These are phyloP conservation scores for Dothidotthia symphoricarpi DNA, from an alignment of 2,329 filamentous ascomycete genomes.

Conservation along the genomic window DNA sequence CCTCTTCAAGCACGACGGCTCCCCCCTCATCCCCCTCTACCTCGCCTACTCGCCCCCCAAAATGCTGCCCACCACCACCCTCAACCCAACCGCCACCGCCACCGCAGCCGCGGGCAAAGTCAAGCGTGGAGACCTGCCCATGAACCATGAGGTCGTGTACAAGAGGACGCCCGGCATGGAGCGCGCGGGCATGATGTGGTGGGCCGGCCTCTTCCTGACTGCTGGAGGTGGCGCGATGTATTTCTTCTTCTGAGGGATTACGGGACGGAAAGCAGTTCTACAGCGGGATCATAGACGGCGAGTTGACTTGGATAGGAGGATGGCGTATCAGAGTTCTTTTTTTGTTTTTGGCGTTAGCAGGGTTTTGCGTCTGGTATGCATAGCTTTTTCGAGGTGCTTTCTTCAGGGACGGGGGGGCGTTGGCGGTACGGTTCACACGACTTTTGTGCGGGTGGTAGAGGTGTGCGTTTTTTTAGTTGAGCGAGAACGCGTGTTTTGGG, in stretches of 20 bases:
- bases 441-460: too few species aligned
- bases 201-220: conserved; percentile 51
- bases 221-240: conserved; percentile 51
- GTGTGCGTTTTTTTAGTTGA: too few species aligned
- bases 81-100: conserved; percentile 55
- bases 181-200: conserved; percentile 51
- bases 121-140: conserved; percentile 40
- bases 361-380: too few species aligned
- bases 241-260: conserved; percentile 40
- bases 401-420: too few species aligned
- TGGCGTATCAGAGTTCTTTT: too few species aligned
- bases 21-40: conserved; percentile 67
- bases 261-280: too few species aligned
- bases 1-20: conserved; percentile 62
- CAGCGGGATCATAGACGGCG: too few species aligned
- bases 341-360: too few species aligned
- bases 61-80: conserved; percentile 67
- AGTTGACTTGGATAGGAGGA: too few species aligned
- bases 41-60: conserved; percentile 61
- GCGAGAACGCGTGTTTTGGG: too few species aligned
- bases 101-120: conserved; percentile 38
- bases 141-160: conserved; percentile 43
- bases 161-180: conserved; percentile 38
- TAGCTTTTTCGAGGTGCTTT: too few species aligned
- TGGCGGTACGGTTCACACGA: too few species aligned